These are phyloP conservation scores for Elsinoe perseae DNA, from an alignment of 2,329 filamentous ascomycete species.

Conservation along the genomic window DNA sequence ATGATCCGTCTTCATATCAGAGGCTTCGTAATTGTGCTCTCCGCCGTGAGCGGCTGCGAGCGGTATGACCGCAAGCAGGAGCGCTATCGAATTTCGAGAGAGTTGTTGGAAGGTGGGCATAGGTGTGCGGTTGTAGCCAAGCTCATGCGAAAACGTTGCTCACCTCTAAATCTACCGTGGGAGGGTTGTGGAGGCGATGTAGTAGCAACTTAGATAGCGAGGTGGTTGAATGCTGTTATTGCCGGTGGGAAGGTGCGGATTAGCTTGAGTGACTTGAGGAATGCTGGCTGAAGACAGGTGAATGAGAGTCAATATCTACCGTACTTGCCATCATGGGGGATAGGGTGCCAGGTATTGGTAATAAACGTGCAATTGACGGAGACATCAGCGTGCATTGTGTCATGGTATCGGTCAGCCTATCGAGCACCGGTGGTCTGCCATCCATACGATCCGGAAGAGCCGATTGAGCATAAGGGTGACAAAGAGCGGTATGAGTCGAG, in stretches of 20 bases:
- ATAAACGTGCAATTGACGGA: constrained; percentile 4
- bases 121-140: not conserved
- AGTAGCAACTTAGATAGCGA: not conserved
- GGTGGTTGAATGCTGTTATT: not conserved
- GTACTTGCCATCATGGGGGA: not conserved
- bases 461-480: not conserved
- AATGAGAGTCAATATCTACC: not conserved
- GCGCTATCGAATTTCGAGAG: constrained; percentile 20
- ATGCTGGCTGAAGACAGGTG: not conserved
- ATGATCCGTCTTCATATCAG: constrained; percentile 25
- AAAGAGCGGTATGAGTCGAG: not conserved
- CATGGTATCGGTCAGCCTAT: not conserved
- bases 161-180: not conserved
- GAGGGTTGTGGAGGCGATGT: not conserved
- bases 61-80: constrained; percentile 36
- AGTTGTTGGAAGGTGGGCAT: not conserved
- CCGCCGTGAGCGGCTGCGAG: constrained; percentile 37
- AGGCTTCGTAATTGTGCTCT: constrained; percentile 20
- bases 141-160: not conserved
- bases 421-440: not conserved
- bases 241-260: not conserved
- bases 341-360: constrained; percentile 2
- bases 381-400: constrained; percentile 1
- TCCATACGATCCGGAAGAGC: not conserved
- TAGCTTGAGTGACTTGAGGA: not conserved